Evolutionary conservation across 441 rosid genomes (phyloP).

Genomic region (Pelargonium cotyledonis): DNA sequence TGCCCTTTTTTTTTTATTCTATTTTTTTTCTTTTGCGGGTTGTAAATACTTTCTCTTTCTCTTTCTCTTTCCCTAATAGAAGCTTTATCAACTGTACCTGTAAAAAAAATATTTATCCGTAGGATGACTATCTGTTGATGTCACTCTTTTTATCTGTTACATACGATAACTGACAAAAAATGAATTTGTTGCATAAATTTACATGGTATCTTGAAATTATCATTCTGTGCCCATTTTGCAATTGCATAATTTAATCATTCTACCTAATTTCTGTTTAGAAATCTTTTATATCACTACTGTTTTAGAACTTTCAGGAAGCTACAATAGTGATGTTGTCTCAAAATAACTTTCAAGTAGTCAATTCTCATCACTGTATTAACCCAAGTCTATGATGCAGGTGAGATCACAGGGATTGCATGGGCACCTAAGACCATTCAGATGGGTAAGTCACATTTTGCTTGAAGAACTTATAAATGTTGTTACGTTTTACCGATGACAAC

Average conservation of each 20-base stretch:
- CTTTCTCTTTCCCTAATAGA: too few relatives aligned
- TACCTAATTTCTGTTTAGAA: background rate
- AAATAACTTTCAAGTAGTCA: background rate
- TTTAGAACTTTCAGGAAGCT: too few relatives aligned
- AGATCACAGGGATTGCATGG: slow-evolving; percentile 78
- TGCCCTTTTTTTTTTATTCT: slow-evolving; percentile 5
- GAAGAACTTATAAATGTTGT: background rate
- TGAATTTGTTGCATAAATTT: background rate
- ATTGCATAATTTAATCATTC: background rate
- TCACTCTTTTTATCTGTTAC: background rate
- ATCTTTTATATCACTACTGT: too few relatives aligned
- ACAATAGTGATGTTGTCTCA: background rate
- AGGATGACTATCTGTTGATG: too few relatives aligned
- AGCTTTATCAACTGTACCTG: too few relatives aligned
- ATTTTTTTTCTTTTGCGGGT: background rate
- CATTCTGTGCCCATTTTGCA: background rate
- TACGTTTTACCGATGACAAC: background rate
- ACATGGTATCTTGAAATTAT: background rate
- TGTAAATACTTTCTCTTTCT: too few relatives aligned
- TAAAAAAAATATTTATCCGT: too few relatives aligned
- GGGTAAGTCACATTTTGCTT: slow-evolving; percentile 40
- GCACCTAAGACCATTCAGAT: slow-evolving; percentile 53
- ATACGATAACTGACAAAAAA: background rate
- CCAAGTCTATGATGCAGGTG: slow-evolving; percentile 43
- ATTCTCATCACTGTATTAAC: slow-evolving; percentile 13